Evolutionary conservation across 306 rosid species (phyloP).

Genomic region (Rosa lucieae): DNA sequence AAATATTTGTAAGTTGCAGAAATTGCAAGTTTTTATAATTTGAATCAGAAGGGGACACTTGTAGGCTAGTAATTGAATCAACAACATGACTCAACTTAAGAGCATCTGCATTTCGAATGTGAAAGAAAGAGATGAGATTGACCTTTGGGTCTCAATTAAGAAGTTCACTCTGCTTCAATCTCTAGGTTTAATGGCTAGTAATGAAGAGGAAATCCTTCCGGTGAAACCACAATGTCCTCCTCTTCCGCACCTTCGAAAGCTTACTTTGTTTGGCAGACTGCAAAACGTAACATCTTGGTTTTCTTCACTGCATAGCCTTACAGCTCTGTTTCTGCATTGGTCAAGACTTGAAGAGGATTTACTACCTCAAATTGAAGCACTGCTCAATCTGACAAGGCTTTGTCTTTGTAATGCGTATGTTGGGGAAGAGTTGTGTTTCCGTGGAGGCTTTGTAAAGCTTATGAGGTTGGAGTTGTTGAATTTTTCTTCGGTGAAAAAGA

Average conservation of each 20-base stretch:
- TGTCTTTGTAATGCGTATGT: background rate
- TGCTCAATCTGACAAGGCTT: background rate
- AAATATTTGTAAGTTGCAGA: background rate
- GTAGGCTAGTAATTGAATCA: no score
- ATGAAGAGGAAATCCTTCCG: background rate
- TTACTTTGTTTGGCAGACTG: background rate
- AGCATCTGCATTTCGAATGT: background rate
- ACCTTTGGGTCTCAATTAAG: background rate
- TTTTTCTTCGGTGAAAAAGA: background rate
- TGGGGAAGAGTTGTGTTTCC: background rate
- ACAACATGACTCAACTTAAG: background rate
- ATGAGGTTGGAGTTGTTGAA: background rate
- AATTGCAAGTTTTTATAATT: no score
- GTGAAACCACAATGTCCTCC: constrained; percentile 1
- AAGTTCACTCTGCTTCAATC: background rate
- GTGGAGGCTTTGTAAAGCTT: background rate
- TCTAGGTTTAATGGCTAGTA: background rate
- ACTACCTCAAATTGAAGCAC: background rate
- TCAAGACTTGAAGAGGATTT: background rate
- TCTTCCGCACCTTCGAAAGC: background rate
- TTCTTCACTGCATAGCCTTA: background rate
- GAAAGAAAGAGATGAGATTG: background rate
- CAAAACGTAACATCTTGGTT: background rate
- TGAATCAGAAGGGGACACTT: no score
- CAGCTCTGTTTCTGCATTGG: background rate